Conservation (phyloP, 164 flowering plant species). For the Litsea cubeba region DNA sequence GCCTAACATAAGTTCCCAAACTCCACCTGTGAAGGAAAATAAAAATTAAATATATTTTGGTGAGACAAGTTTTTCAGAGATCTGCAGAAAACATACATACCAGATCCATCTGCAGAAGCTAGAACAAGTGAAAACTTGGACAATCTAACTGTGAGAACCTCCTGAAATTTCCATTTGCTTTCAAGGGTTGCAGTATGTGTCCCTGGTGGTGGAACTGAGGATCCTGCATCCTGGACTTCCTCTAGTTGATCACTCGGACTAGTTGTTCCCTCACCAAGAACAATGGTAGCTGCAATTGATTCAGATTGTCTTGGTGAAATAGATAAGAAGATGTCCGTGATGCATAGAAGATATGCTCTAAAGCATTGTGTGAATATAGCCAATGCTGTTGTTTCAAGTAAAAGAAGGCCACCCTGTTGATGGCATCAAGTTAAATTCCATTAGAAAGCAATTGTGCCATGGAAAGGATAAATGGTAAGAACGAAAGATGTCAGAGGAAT, state of each 20-base stretch:
- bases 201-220: conserved; percentile 9
- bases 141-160: conserved; percentile 36
- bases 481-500: neutral
- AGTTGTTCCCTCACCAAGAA: conserved; percentile 9
- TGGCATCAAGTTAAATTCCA: conserved; percentile 17
- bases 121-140: conserved; percentile 47
- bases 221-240: conserved; percentile 9
- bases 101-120: conserved; percentile 48
- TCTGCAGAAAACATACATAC: conserved; percentile 22
- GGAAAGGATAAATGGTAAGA: neutral
- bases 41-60: neutral
- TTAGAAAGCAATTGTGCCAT: conserved; percentile 8
- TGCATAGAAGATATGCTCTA: conserved; percentile 30
- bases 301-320: conserved; percentile 19
- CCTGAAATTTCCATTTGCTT: conserved; percentile 23
- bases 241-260: conserved; percentile 13
- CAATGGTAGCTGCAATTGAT: conserved; percentile 18
- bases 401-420: conserved; percentile 70
- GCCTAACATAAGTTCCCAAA: conserved; percentile 53
- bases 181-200: conserved; percentile 10
- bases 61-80: neutral
- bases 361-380: conserved; percentile 32
- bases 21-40: conserved; percentile 41
- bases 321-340: conserved; percentile 22
- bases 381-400: conserved; percentile 57